phyloP scores from a whole-genome alignment of 2,329 filamentous ascomycete genomes.

The Pseudocercospora pini-densiflorae region DNA sequence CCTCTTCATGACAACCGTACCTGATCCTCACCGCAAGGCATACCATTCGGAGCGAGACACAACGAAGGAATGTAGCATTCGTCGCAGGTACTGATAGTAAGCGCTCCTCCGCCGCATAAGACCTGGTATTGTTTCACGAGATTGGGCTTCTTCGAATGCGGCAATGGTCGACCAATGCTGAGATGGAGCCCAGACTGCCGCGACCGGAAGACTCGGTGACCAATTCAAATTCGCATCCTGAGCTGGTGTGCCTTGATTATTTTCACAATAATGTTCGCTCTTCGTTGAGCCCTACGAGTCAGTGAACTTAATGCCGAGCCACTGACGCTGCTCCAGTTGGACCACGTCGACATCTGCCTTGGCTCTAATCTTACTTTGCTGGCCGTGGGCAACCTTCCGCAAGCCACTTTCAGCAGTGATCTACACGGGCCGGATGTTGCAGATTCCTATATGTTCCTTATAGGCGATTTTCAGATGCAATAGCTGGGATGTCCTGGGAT shows the following conservation, averaged over 20 bases:
- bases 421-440: neutral
- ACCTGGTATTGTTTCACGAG: neutral
- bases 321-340: neutral
- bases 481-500: neutral
- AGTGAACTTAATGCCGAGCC: neutral
- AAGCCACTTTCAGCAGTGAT: neutral
- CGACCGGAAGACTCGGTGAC: neutral
- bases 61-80: neutral
- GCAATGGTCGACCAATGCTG: neutral
- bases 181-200: neutral
- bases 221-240: neutral
- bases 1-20: neutral
- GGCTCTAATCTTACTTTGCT: neutral
- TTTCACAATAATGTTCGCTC: neutral
- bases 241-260: neutral
- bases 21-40: neutral
- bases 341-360: neutral
- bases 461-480: neutral
- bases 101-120: neutral
- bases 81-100: neutral
- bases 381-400: neutral
- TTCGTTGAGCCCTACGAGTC: neutral
- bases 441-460: neutral
- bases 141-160: neutral
- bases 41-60: neutral